Evolutionary conservation across 2,329 filamentous ascomycete species (phyloP), one percentile per base, ranked within the genome.

Genomic region (Aureobasidium sp.): DNA sequence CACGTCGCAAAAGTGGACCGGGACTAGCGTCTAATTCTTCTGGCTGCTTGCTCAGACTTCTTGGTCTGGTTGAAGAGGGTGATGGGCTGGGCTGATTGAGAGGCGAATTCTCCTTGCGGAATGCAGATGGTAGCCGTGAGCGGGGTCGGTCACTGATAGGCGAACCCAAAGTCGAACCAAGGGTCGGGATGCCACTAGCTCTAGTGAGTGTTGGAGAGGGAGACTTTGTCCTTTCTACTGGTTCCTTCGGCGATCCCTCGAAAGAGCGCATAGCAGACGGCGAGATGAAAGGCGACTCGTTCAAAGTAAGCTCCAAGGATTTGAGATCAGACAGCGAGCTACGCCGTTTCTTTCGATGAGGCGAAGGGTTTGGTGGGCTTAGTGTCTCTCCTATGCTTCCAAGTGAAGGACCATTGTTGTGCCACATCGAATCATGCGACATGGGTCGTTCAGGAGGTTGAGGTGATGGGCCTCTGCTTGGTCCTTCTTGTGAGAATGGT

Each of bases 291-390:
- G 62, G 62, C 11, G 62, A 63, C 12, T 60, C 62, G 41, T 49
- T 49, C 31, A 68, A 65, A 25, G 69, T 62, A 5, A 60, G 82
- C 75, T 93, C 86, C 20, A 90, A 78, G 62, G 79, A 82, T 67
- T 86, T 88, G 52, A 97, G 80, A 73, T 97, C 93, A 5, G 92
- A 96, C 45, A 97, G 77, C 29, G 92, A 97, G 76, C 92, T 97
- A 71, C 93, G 87, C 61, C 93, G 84, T 78, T 96, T 97, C 77
- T 87, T 92, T 71, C 83, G 86, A 48, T 79, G 76, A 60, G 34
- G 44, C 8, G 36, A 31, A 31, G 45, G 36, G 9, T 41, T 41
- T 3, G 57, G 44, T 3, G 57, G 57, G 36, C 57, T 60, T 8
- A 60, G 44, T n/a, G 57, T 51, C 22, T 60, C 57, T 29, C 57